Evolutionary conservation across 225 moss, liverwort and hornwort genomes (phyloP).

Genomic region (Asterella californica): DNA sequence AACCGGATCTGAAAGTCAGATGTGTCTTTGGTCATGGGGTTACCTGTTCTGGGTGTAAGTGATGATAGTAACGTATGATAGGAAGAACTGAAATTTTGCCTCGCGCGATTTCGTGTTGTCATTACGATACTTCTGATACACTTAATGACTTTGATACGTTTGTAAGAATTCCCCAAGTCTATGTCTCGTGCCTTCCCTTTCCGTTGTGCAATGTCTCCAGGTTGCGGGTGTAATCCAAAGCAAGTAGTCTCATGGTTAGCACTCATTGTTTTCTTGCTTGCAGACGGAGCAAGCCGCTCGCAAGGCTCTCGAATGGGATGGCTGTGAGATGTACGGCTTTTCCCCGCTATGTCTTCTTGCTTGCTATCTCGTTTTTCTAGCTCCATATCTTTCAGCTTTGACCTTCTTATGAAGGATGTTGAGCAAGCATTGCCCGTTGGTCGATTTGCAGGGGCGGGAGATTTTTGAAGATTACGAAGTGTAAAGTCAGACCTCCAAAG

Average conservation of each 20-base stretch:
- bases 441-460: conserved; percentile 64
- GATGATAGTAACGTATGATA: conserved; percentile 33
- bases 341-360: neutral
- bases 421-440: neutral
- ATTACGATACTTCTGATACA: conserved; percentile 21
- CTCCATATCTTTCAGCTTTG: neutral
- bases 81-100: conserved; percentile 37
- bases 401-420: neutral
- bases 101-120: conserved; percentile 40
- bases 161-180: no score
- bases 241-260: neutral
- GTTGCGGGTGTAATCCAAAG: no score
- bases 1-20: neutral
- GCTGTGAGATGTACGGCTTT: conserved; percentile 55
- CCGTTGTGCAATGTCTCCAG: no score
- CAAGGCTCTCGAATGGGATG: conserved; percentile 51
- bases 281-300: conserved; percentile 61
- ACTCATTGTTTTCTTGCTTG: neutral
- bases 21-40: neutral
- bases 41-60: conserved; percentile 1
- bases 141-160: neutral
- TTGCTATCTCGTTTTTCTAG: neutral
- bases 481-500: conserved; percentile 47
- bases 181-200: no score
- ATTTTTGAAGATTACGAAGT: conserved; percentile 70